Conservation (phyloP, 768 basidiomycete species). For the Pisolithus albus region DNA sequence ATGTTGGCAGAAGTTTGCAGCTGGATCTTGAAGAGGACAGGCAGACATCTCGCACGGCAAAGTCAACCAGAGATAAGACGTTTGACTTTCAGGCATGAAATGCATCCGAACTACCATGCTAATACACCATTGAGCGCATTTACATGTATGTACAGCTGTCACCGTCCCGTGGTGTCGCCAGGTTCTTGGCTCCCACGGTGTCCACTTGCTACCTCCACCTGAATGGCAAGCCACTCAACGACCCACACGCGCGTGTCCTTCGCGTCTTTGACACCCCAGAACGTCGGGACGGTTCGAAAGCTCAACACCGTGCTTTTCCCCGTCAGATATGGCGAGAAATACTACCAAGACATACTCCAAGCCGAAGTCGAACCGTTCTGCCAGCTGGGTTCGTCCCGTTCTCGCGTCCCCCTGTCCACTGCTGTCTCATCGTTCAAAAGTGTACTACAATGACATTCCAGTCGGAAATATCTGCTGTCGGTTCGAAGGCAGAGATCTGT, state of each 20-base stretch:
- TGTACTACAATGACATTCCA: slow-evolving; percentile 90
- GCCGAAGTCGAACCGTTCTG: slow-evolving; percentile 82
- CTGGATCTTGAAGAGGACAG: no score
- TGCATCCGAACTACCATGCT: no score
- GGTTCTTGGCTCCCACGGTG: slow-evolving; percentile 23
- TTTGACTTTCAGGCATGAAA: no score
- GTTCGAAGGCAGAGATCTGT: slow-evolving; percentile 58
- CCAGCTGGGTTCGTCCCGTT: slow-evolving; percentile 64
- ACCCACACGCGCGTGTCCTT: slow-evolving; percentile 49
- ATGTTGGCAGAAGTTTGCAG: no score
- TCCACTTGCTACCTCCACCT: no score
- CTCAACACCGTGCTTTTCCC: slow-evolving; percentile 79
- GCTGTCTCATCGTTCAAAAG: slow-evolving; percentile 36
- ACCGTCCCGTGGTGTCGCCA: slow-evolving; percentile 5
- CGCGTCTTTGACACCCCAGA: slow-evolving; percentile 71
- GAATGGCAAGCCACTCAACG: slow-evolving; percentile 18
- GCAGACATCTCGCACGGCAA: no score
- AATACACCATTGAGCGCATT: no score
- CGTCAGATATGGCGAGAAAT: slow-evolving; percentile 82
- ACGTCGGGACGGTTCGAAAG: slow-evolving; percentile 63
- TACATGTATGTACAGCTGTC: neutral
- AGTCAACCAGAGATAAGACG: no score
- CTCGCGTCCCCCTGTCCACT: slow-evolving; percentile 4
- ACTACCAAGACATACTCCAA: slow-evolving; percentile 73
- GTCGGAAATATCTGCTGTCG: slow-evolving; percentile 86